These are phyloP conservation scores for Corchorus capsularis DNA, from an alignment of 345 rosid genomes.

Conservation along the genomic window DNA sequence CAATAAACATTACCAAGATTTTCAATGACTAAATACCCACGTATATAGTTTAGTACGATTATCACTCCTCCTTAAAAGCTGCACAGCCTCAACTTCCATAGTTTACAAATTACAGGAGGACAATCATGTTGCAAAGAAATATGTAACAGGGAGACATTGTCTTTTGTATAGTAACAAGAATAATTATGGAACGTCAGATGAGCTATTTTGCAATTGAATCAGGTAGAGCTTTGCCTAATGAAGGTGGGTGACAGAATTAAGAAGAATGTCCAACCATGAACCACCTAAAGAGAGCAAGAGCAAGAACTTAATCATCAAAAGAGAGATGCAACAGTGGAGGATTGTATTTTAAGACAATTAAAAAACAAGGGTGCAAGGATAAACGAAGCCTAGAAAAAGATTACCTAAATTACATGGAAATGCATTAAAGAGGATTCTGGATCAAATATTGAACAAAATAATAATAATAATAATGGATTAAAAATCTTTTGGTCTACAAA, in stretches of 20 bases:
- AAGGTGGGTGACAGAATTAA: neutral
- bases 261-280: neutral
- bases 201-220: too few relatives aligned
- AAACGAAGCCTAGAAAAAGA: neutral
- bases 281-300: neutral
- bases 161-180: too few relatives aligned
- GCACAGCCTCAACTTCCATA: neutral
- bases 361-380: neutral
- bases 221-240: too few relatives aligned
- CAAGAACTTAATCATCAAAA: slow-evolving; percentile 7
- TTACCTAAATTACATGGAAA: neutral
- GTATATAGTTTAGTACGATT: neutral
- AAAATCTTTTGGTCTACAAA: neutral
- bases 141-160: too few relatives aligned
- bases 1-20: neutral
- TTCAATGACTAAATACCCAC: neutral
- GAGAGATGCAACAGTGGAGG: neutral
- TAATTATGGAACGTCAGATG: too few relatives aligned
- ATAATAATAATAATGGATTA: too few relatives aligned
- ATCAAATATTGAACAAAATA: neutral
- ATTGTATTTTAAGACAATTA: neutral
- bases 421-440: neutral
- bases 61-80: neutral
- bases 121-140: too few relatives aligned
- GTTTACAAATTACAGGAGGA: neutral